Base-by-base conservation (phyloP, 352 stramenopile genomes). In the Chrysophaeum taylorii region DNA sequence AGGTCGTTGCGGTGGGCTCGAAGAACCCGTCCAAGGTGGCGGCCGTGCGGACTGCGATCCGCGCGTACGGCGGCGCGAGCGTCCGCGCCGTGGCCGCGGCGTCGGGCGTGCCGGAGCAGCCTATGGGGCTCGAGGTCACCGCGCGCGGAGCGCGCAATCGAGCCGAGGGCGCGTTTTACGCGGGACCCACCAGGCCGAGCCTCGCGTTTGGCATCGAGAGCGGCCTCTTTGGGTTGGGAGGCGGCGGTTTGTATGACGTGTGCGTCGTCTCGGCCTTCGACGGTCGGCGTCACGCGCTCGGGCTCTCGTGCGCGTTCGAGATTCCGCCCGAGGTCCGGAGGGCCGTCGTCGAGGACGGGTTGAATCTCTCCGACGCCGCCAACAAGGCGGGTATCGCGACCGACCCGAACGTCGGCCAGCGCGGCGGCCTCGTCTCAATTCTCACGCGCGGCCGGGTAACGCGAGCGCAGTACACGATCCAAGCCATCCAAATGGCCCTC, bases 401-500 rank as follows among this genome's bases (percentile, higher is more conserved):
- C 18, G 48, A 60, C 48, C 18, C 18, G 18, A 31, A n/a, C 18
- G 5, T 60, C 48, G 48, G 48, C 48, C 5, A 18, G 5, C n/a
- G 33, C 18, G 48, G 48, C 48, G 48, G 48, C 48, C 48, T 60
- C 48, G 33, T 60, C 48, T 18, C 18, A 18, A 31, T 31, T 9
- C 48, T 60, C 18, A 60, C 48, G 48, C 48, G 48, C 18, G 48
- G 21, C 48, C 48, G 48, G 18, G 48, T 60, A 18, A 60, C 48
- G 48, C 48, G 48, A 7, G 7, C 18, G 18, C 18, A 60, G 18
- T 60, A 60, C 48, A 60, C 48, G 18, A 21, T 21, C 48, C 48
- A 60, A 25, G 48, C 48, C 48, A 21, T 60, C 48, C 48, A 25
- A 18, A 60, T 60, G 48, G 48, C 48, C 48, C 48, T 60, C 15